Evolutionary conservation across 768 basidiomycete genomes (phyloP).

Genomic region (Neoboletus magnificus): DNA sequence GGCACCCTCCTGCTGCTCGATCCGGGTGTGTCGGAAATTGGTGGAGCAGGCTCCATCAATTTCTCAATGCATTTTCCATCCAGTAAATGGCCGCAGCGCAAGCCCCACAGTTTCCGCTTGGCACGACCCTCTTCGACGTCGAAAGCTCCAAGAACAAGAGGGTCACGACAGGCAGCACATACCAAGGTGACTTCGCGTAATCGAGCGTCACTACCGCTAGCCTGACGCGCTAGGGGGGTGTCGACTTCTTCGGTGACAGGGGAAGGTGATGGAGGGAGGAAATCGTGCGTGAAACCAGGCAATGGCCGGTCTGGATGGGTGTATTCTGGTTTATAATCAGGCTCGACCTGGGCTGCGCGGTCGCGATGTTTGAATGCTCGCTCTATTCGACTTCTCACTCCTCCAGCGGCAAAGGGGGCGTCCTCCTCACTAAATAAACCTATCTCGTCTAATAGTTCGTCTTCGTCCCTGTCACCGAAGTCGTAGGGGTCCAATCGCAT

Average conservation of each 20-base stretch:
- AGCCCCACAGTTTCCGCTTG: slow-evolving; percentile 58
- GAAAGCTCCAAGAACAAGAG: slow-evolving; percentile 52
- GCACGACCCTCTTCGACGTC: slow-evolving; percentile 47
- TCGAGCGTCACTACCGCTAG: slow-evolving; percentile 27
- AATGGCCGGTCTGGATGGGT: slow-evolving; percentile 58
- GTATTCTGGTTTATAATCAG: slow-evolving; percentile 54
- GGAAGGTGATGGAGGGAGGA: slow-evolving; percentile 39
- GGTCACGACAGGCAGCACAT: slow-evolving; percentile 65
- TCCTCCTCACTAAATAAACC: slow-evolving; percentile 17
- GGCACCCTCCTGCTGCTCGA: slow-evolving; percentile 13
- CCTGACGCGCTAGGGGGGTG: slow-evolving; percentile 18
- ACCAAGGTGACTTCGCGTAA: slow-evolving; percentile 46
- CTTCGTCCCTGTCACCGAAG: slow-evolving; percentile 12
- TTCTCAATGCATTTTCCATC: slow-evolving; percentile 71
- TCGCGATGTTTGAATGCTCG: slow-evolving; percentile 22
- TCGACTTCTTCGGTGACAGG: slow-evolving; percentile 46
- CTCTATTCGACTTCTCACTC: slow-evolving; percentile 22
- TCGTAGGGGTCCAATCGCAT: slow-evolving; percentile 32
- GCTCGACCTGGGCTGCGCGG: slow-evolving; percentile 19
- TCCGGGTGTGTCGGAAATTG: slow-evolving; percentile 6
- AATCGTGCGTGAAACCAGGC: slow-evolving; percentile 69
- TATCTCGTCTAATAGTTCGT: slow-evolving; percentile 13
- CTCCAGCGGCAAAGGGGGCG: slow-evolving; percentile 4
- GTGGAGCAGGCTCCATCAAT: slow-evolving; percentile 46
- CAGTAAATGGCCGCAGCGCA: slow-evolving; percentile 75